Evolutionary conservation across 2,329 filamentous ascomycete genomes (phyloP), one percentile per base, ranked within the genome.

Genomic region (Dactylonectria macrodidyma): DNA sequence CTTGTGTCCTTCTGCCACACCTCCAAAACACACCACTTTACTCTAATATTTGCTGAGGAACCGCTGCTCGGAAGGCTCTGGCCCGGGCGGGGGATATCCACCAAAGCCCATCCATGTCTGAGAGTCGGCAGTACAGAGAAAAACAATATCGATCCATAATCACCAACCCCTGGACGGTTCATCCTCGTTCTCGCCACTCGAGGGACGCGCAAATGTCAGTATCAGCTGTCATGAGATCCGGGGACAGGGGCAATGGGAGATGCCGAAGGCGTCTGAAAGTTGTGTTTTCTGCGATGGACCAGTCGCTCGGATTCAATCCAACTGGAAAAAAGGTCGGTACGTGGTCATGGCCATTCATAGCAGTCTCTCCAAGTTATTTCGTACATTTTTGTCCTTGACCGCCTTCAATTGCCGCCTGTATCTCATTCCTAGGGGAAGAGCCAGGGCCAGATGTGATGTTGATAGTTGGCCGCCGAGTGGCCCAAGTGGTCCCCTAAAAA

Each of bases 201-300:
- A 58, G 67, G 67, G 34, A 65, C 64, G 38, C 59, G 62, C 41
- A 71, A 71, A 70, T 70, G 71, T 75, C 70, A 76, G 55, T 66
- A 68, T 75, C 69, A 71, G 64, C 66, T 73, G 73, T 75, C 70
- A 54, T 66, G 67, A 66, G 70, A 66, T 71, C 62, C 68, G 65
- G 52, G 33, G 59, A 48, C 67, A 75, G 62, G 73, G 54, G 60
- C 26, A 22, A 55, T 44, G 36, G 33, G 30, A 52, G 36, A 41
- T 54, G 24, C 8, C 48, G 47, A 41, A 38, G 59, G 58, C 16
- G 52, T 50, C 30, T 10, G 46, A 51, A 51, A 56, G n/a, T 5
- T 46, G 41, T 36, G 34, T 8, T 24, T 41, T 34, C n/a, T 22
- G 22, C 22, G 19, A 19, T 16, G 33, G 11, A 33, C 14, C 33